These are phyloP conservation scores for Hippophae rhamnoides DNA, from an alignment of 306 rosid species.

Conservation along the genomic window DNA sequence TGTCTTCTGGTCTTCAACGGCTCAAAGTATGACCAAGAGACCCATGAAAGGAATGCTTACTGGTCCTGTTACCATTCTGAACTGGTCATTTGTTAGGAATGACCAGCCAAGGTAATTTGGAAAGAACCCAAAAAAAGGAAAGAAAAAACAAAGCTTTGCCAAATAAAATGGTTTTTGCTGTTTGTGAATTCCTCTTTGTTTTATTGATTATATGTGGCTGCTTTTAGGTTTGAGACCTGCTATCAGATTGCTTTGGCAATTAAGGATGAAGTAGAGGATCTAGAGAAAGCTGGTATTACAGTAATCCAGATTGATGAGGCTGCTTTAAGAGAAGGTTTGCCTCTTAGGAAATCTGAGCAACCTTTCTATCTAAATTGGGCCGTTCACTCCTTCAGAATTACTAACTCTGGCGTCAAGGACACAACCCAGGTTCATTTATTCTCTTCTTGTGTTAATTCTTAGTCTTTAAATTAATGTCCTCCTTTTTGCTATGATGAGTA, in stretches of 20 bases:
- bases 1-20: slow-evolving; percentile 80
- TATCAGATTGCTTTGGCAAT: slow-evolving; percentile 88
- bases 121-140: neutral
- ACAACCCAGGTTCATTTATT: slow-evolving; percentile 53
- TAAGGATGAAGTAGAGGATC: slow-evolving; percentile 87
- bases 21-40: slow-evolving; percentile 72
- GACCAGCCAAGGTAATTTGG: slow-evolving; percentile 66
- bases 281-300: slow-evolving; percentile 63
- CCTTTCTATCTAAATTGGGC: slow-evolving; percentile 75
- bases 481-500: no score
- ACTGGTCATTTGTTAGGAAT: slow-evolving; percentile 84
- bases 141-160: neutral
- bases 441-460: neutral
- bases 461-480: neutral
- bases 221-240: slow-evolving; percentile 62
- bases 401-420: slow-evolving; percentile 59
- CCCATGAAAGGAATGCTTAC: slow-evolving; percentile 96
- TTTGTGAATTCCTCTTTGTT: neutral
- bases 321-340: slow-evolving; percentile 81
- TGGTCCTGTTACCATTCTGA: slow-evolving; percentile 79
- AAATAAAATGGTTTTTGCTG: neutral
- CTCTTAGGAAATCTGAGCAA: slow-evolving; percentile 66
- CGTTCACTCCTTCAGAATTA: slow-evolving; percentile 82
- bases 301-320: slow-evolving; percentile 88
- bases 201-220: slow-evolving; percentile 9